Evolutionary conservation across 2,329 filamentous ascomycete species (phyloP).

Genomic region (Calonectria honghensis): DNA sequence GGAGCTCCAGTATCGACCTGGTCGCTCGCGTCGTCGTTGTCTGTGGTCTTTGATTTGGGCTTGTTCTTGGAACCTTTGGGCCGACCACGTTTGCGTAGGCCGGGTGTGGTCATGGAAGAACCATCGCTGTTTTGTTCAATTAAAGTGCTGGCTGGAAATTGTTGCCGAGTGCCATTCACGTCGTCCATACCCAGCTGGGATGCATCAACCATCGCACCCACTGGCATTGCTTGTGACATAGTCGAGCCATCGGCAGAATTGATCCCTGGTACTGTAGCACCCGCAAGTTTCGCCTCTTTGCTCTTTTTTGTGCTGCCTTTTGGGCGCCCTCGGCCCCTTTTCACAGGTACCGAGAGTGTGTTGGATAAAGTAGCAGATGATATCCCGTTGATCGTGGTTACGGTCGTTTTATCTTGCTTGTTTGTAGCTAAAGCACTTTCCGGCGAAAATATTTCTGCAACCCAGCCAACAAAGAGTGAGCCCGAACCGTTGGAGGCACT

Average conservation of each 20-base stretch:
- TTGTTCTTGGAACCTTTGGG: slow-evolving; percentile 70
- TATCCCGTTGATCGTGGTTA: slow-evolving; percentile 25
- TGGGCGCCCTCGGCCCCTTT: slow-evolving; percentile 71
- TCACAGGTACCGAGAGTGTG: slow-evolving; percentile 53
- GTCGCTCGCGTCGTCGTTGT: slow-evolving; percentile 22
- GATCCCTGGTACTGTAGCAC: slow-evolving; percentile 22
- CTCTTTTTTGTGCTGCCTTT: slow-evolving; percentile 73
- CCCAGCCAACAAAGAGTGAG: slow-evolving; percentile 76
- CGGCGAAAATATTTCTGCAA: slow-evolving; percentile 77
- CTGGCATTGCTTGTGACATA: slow-evolving; percentile 13
- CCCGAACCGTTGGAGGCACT: slow-evolving; percentile 76
- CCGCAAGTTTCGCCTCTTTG: slow-evolving; percentile 70
- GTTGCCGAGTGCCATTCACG: background rate
- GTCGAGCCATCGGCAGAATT: slow-evolving; percentile 30
- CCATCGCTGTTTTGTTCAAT: slow-evolving; percentile 43
- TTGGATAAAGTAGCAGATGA: slow-evolving; percentile 37
- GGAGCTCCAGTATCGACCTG: slow-evolving; percentile 1
- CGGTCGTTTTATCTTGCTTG: slow-evolving; percentile 43
- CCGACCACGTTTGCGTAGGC: slow-evolving; percentile 60
- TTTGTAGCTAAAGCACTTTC: slow-evolving; percentile 43
- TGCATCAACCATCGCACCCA: slow-evolving; percentile 24
- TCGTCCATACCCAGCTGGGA: slow-evolving; percentile 23
- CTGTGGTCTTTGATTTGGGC: slow-evolving; percentile 54
- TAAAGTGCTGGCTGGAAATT: slow-evolving; percentile 35
- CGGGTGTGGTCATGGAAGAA: slow-evolving; percentile 46